Conservation (phyloP, 495 filamentous ascomycete genomes). For the Neurospora hispaniola region DNA sequence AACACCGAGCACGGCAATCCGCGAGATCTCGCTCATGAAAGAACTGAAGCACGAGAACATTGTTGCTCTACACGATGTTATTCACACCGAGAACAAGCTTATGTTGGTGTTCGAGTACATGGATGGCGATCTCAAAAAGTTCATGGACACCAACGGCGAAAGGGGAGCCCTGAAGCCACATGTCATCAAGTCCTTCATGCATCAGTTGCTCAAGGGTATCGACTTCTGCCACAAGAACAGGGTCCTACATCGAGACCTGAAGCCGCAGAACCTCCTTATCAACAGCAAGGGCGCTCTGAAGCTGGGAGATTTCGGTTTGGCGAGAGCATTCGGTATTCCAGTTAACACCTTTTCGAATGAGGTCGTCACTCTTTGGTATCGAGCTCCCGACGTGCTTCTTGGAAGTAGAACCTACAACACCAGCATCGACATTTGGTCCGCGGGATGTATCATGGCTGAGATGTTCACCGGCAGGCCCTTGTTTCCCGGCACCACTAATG, state of each 20-base stretch:
- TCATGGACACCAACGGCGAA: conserved; percentile 88
- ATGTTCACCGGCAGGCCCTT: conserved; percentile 91
- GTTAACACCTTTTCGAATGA: conserved; percentile 99
- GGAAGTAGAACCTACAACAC: conserved; percentile 91
- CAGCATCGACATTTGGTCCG: conserved; percentile 96
- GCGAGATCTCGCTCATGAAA: conserved; percentile 98
- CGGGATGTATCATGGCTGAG: conserved; percentile 97
- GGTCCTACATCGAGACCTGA: conserved; percentile 90
- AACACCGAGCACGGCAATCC: conserved; percentile 95
- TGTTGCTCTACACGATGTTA: conserved; percentile 94
- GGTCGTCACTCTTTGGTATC: conserved; percentile 94
- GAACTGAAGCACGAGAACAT: conserved; percentile 98
- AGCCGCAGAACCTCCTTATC: conserved; percentile 91
- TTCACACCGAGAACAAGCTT: conserved; percentile 98
- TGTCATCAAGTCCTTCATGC: conserved; percentile 96
- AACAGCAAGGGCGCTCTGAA: conserved; percentile 87
- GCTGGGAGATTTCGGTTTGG: conserved; percentile 90
- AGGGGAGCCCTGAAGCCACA: conserved; percentile 70
- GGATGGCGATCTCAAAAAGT: conserved; percentile 98
- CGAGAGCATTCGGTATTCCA: conserved; percentile 88
- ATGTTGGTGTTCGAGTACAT: conserved; percentile 99
- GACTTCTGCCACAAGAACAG: conserved; percentile 96
- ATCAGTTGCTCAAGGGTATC: conserved; percentile 85
- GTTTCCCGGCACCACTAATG: conserved; percentile 92
- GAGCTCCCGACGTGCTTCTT: conserved; percentile 84